Evolutionary conservation across 1,139 yeast genomes (phyloP).

Genomic region (Pichia kudriavzevii): DNA sequence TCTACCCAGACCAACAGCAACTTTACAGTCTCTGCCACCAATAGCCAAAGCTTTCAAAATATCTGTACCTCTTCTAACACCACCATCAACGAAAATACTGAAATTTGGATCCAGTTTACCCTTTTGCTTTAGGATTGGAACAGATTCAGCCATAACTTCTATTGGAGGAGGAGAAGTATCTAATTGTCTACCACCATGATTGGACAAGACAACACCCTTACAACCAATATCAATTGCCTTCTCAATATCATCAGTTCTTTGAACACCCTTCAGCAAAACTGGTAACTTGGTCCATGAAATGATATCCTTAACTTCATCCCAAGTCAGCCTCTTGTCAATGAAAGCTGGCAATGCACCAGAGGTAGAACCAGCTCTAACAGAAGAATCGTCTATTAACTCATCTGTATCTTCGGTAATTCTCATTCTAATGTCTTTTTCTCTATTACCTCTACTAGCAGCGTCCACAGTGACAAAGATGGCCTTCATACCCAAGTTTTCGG

Average conservation of each 20-base stretch:
- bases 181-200: constrained; percentile 66
- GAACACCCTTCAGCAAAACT: constrained; percentile 43
- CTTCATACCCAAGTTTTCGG: constrained; percentile 33
- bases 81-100: constrained; percentile 52
- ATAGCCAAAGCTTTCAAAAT: constrained; percentile 53
- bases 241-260: constrained; percentile 45
- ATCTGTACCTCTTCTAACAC: constrained; percentile 62
- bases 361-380: constrained; percentile 66
- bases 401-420: constrained; percentile 45
- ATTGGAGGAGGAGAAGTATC: constrained; percentile 59
- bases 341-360: constrained; percentile 19
- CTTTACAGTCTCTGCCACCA: constrained; percentile 41
- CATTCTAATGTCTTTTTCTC: constrained; percentile 53
- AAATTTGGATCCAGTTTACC: constrained; percentile 29
- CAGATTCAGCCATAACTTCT: constrained; percentile 52
- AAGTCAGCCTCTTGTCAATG: constrained; percentile 23
- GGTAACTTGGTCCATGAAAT: constrained; percentile 38
- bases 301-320: constrained; percentile 30
- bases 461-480: constrained; percentile 62
- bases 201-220: constrained; percentile 53
- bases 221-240: constrained; percentile 46
- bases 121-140: constrained; percentile 27
- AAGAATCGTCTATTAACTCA: constrained; percentile 40
- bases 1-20: constrained; percentile 46
- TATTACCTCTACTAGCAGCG: constrained; percentile 58